These are phyloP conservation scores for Nitzschia sp. DNA, from an alignment of 108 stramenopile species.

Conservation along the genomic window DNA sequence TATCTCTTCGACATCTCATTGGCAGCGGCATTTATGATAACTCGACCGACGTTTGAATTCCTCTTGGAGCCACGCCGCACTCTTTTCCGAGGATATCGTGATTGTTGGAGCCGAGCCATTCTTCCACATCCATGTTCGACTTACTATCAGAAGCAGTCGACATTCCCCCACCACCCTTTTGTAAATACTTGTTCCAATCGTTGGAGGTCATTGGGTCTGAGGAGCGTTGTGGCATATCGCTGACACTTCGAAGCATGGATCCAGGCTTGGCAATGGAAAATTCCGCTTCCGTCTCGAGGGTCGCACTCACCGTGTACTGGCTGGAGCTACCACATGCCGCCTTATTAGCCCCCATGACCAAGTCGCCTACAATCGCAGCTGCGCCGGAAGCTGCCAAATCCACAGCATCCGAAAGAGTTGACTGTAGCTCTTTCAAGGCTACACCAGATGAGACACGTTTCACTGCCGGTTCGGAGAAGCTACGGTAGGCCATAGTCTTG, in stretches of 20 bases:
- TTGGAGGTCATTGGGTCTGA: neutral
- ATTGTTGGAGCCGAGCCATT: neutral
- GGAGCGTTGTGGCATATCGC: neutral
- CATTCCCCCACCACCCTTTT: neutral
- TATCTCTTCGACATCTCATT: neutral
- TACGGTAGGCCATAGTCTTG: neutral
- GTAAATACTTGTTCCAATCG: conserved; percentile 16
- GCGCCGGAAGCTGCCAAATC: conserved; percentile 6
- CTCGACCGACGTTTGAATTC: conserved; percentile 28
- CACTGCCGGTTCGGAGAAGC: conserved; percentile 1
- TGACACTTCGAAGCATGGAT: neutral
- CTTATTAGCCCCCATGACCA: neutral
- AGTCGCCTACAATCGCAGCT: conserved; percentile 27
- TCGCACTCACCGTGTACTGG: no score
- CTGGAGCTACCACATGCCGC: neutral
- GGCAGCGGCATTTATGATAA: conserved; percentile 6
- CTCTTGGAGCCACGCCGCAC: conserved; percentile 29
- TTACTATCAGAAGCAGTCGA: neutral
- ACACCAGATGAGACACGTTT: conserved; percentile 2
- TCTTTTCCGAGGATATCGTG: conserved; percentile 25
- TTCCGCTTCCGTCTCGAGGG: no score
- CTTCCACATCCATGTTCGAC: neutral
- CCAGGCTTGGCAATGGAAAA: no score
- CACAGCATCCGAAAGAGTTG: neutral
- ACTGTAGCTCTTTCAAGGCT: neutral